Evolutionary conservation across 768 basidiomycete genomes (phyloP).

Genomic region (Inosperma sp.): DNA sequence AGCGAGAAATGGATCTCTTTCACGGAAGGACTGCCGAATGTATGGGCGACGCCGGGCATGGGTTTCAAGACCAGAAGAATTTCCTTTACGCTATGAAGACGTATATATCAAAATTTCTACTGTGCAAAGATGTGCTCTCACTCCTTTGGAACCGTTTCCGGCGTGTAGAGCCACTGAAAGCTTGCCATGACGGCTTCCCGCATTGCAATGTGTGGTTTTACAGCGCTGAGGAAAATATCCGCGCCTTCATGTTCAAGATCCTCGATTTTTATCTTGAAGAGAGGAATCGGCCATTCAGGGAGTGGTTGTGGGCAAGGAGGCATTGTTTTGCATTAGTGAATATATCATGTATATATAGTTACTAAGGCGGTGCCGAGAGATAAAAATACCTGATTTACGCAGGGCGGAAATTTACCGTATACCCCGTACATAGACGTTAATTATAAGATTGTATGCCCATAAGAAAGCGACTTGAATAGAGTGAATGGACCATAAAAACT

Average conservation of each 20-base stretch:
- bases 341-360: no score
- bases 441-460: no score
- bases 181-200: slow-evolving; percentile 47
- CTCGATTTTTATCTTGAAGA: slow-evolving; percentile 50
- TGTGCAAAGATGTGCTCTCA: slow-evolving; percentile 18
- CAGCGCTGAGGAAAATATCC: slow-evolving; percentile 47
- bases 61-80: slow-evolving; percentile 57
- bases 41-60: slow-evolving; percentile 70
- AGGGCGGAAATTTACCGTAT: slow-evolving; percentile 14
- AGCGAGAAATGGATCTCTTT: slow-evolving; percentile 77
- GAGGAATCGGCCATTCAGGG: slow-evolving; percentile 50
- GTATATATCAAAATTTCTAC: slow-evolving; percentile 6
- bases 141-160: slow-evolving; percentile 36
- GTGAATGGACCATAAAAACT: slow-evolving; percentile 1
- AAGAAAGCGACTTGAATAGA: slow-evolving; percentile 1
- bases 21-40: slow-evolving; percentile 46
- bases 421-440: no score
- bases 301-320: slow-evolving; percentile 22
- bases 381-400: slow-evolving; percentile 18
- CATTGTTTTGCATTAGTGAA: slow-evolving; percentile 15
- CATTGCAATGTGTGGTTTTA: slow-evolving; percentile 40
- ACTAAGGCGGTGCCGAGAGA: slow-evolving; percentile 4
- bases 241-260: slow-evolving; percentile 58
- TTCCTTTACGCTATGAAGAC: slow-evolving; percentile 40
- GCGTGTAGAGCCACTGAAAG: slow-evolving; percentile 41